These are phyloP conservation scores for Trichocomaceae sp. DNA, from an alignment of 2,329 filamentous ascomycete species.

Conservation along the genomic window DNA sequence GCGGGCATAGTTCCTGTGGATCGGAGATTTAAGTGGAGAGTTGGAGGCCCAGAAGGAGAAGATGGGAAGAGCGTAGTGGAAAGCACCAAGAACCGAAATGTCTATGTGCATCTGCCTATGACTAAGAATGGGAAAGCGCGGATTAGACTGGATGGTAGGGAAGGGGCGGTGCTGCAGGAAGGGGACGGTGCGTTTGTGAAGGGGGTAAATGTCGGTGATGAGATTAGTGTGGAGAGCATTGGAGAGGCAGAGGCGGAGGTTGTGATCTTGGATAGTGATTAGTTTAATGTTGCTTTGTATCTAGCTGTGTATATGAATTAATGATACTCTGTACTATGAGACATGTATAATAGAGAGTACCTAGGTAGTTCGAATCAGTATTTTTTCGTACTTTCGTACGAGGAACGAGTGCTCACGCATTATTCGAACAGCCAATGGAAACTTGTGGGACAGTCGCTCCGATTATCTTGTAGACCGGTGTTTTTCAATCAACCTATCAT, in stretches of 20 bases:
- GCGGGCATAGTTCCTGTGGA: slow-evolving; percentile 65
- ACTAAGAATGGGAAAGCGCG: slow-evolving; percentile 66
- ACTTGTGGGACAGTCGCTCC: neutral
- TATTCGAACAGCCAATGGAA: neutral
- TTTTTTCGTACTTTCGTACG: neutral
- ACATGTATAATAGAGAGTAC: too few species aligned
- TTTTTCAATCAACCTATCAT: neutral
- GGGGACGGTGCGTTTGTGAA: slow-evolving; percentile 77
- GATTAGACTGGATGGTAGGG: slow-evolving; percentile 60
- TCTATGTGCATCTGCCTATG: slow-evolving; percentile 78
- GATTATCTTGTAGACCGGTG: neutral
- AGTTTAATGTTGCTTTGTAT: slow-evolving; percentile 12
- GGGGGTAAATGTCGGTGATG: slow-evolving; percentile 57
- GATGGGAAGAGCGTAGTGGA: slow-evolving; percentile 20
- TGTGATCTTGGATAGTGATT: slow-evolving; percentile 60
- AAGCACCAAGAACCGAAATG: slow-evolving; percentile 53
- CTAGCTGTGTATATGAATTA: neutral
- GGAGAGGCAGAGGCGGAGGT: slow-evolving; percentile 64
- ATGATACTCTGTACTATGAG: too few species aligned
- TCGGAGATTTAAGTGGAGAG: slow-evolving; percentile 61
- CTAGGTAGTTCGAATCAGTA: neutral
- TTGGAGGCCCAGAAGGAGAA: slow-evolving; percentile 42
- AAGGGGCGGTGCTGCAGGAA: slow-evolving; percentile 62
- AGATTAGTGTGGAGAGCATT: slow-evolving; percentile 58
- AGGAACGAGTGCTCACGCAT: too few species aligned